phyloP scores from a whole-genome alignment of 2,329 filamentous ascomycete species.

The Neocucurbitaria cava region DNA sequence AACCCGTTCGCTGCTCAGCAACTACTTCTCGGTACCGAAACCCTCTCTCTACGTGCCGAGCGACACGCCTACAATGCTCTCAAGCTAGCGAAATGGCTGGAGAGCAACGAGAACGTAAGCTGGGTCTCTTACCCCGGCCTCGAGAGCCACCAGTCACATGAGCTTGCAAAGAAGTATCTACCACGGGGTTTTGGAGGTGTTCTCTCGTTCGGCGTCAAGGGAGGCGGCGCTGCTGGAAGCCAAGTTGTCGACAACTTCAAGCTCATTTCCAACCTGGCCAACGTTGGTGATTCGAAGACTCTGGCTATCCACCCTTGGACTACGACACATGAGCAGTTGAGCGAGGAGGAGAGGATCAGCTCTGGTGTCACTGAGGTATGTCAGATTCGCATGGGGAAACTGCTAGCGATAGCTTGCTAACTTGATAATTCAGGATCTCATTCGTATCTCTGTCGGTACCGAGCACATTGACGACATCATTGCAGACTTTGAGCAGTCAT shows the following conservation, averaged over 20 bases:
- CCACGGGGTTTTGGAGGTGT: conserved; percentile 87
- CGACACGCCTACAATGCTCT: conserved; percentile 85
- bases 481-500: conserved; percentile 91
- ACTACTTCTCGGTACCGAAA: conserved; percentile 87
- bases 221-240: conserved; percentile 80
- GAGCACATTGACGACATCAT: conserved; percentile 99
- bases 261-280: conserved; percentile 93
- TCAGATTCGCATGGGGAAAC: neutral
- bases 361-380: conserved; percentile 81
- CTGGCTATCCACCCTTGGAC: conserved; percentile 94
- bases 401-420: conserved; percentile 8
- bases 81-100: conserved; percentile 80
- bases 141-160: conserved; percentile 79
- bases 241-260: conserved; percentile 94
- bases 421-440: conserved; percentile 70
- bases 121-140: conserved; percentile 97
- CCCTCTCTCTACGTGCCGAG: conserved; percentile 84
- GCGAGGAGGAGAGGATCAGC: conserved; percentile 77
- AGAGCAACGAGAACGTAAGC: conserved; percentile 80
- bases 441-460: conserved; percentile 92
- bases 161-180: conserved; percentile 85
- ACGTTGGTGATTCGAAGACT: conserved; percentile 95
- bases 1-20: conserved; percentile 95
- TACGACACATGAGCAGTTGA: conserved; percentile 92
- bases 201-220: conserved; percentile 91